Conservation (phyloP, 768 basidiomycete genomes). For the Rhodosporidiobolus sp. region DNA sequence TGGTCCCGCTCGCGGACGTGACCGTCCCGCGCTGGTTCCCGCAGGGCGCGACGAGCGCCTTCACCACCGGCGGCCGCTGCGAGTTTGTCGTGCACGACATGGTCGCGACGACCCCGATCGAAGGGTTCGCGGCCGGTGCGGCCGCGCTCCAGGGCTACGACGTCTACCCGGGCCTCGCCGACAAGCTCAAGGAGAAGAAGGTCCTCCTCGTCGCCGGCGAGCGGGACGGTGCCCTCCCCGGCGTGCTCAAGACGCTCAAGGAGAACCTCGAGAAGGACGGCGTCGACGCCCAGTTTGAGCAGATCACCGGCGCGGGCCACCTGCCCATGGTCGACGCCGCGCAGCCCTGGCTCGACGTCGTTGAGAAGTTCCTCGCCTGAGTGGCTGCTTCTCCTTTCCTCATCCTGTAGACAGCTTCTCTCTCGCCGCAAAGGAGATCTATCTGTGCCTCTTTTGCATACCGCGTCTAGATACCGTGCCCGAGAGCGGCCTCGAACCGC, state of each 20-base stretch:
- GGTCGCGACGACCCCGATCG: slow-evolving; percentile 43
- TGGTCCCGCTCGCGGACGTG: slow-evolving; percentile 44
- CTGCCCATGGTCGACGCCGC: slow-evolving; percentile 47
- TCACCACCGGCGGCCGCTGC: slow-evolving; percentile 37
- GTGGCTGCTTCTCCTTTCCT: not conserved
- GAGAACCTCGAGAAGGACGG: slow-evolving; percentile 42
- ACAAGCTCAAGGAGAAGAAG: slow-evolving; percentile 41
- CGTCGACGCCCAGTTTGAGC: slow-evolving; percentile 40
- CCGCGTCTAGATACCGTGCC: not conserved
- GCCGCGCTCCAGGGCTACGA: slow-evolving; percentile 48
- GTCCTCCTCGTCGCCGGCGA: slow-evolving; percentile 48
- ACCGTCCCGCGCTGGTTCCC: slow-evolving; percentile 49
- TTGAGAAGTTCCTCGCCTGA: slow-evolving; percentile 32
- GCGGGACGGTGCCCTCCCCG: slow-evolving; percentile 47
- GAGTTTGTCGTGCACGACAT: slow-evolving; percentile 42
- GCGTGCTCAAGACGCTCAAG: slow-evolving; percentile 40
- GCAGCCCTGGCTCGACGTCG: slow-evolving; percentile 33
- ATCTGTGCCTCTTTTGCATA: not conserved
- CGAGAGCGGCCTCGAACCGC: slow-evolving; percentile 28
- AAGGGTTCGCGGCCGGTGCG: slow-evolving; percentile 47
- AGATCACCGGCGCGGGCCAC: slow-evolving; percentile 45
- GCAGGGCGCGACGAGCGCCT: slow-evolving; percentile 36
- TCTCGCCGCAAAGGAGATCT: not conserved
- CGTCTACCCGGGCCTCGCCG: slow-evolving; percentile 41
- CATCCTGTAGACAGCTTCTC: not conserved